These are phyloP conservation scores for Scheffersomyces insectosa DNA, from an alignment of 1,139 yeast species.

Conservation along the genomic window DNA sequence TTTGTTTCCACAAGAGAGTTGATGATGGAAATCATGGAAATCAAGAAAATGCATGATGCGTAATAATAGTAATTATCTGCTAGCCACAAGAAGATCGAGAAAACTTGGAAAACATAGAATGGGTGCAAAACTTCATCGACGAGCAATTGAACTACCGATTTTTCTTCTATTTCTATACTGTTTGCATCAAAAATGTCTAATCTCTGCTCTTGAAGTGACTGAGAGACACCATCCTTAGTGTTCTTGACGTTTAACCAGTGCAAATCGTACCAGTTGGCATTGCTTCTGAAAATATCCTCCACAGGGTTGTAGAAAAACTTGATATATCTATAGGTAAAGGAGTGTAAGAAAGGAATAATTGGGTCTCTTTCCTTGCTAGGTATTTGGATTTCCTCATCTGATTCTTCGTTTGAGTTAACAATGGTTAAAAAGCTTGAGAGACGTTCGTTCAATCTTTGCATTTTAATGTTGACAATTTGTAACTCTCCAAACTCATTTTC, in stretches of 20 bases:
- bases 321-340: conserved; percentile 80
- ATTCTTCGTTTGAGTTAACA: conserved; percentile 16
- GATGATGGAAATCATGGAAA: conserved; percentile 75
- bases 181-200: conserved; percentile 74
- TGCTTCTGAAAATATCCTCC: conserved; percentile 82
- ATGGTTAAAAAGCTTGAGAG: conserved; percentile 64
- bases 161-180: conserved; percentile 73
- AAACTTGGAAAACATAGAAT: conserved; percentile 89
- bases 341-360: conserved; percentile 64
- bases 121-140: conserved; percentile 92
- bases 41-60: conserved; percentile 87
- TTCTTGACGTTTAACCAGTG: conserved; percentile 66
- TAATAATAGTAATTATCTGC: conserved; percentile 90
- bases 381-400: conserved; percentile 9
- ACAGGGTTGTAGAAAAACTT: conserved; percentile 80
- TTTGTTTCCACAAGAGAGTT: conserved; percentile 85
- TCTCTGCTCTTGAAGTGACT: conserved; percentile 68
- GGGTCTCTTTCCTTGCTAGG: conserved; percentile 49
- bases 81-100: conserved; percentile 88
- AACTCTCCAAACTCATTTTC: conserved; percentile 94
- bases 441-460: conserved; percentile 66
- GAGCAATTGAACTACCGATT: conserved; percentile 61
- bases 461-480: conserved; percentile 54
- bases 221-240: conserved; percentile 71
- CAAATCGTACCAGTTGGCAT: conserved; percentile 81